A percentile compares a stretch with the other conserved stretches of the same genome.
These are phyloP conservation scores for Wallacemonas sp. DNA, from an alignment of 208 protist species.

Conservation along the genomic window DNA sequence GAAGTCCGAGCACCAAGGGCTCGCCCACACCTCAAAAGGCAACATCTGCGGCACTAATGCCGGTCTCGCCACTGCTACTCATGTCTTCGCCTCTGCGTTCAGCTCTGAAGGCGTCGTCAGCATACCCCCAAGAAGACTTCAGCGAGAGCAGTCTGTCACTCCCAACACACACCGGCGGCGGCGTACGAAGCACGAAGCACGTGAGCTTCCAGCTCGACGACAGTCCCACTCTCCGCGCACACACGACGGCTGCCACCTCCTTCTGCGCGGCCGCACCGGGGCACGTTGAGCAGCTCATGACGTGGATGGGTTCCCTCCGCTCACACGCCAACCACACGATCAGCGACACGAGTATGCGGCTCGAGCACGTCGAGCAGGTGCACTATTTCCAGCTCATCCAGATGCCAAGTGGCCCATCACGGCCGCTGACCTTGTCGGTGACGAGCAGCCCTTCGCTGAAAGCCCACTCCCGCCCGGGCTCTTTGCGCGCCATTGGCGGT, in stretches of 20 bases:
- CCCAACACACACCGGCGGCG: too few relatives aligned
- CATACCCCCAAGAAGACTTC: too few relatives aligned
- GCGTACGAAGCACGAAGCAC: too few relatives aligned
- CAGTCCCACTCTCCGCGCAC: neutral
- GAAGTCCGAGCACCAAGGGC: too few relatives aligned
- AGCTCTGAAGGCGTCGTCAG: neutral
- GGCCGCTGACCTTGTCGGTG: too few relatives aligned
- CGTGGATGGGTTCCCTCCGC: slow-evolving; percentile 3
- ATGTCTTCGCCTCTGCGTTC: neutral
- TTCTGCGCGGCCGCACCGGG: neutral
- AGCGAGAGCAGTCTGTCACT: too few relatives aligned
- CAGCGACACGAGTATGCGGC: neutral
- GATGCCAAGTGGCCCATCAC: neutral
- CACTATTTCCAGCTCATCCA: slow-evolving; percentile 8
- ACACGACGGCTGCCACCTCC: neutral
- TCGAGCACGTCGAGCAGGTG: slow-evolving; percentile 8
- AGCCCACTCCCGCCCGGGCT: neutral
- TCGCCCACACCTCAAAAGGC: too few relatives aligned
- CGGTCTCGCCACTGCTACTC: neutral
- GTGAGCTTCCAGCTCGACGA: slow-evolving; percentile 1
- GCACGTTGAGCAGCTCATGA: slow-evolving; percentile 8
- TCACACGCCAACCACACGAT: neutral
- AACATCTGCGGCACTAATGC: too few relatives aligned
- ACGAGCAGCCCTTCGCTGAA: neutral
- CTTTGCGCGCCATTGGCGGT: neutral